phyloP scores from a whole-genome alignment of 2,329 filamentous ascomycete genomes.

The Clonostachys sp. region DNA sequence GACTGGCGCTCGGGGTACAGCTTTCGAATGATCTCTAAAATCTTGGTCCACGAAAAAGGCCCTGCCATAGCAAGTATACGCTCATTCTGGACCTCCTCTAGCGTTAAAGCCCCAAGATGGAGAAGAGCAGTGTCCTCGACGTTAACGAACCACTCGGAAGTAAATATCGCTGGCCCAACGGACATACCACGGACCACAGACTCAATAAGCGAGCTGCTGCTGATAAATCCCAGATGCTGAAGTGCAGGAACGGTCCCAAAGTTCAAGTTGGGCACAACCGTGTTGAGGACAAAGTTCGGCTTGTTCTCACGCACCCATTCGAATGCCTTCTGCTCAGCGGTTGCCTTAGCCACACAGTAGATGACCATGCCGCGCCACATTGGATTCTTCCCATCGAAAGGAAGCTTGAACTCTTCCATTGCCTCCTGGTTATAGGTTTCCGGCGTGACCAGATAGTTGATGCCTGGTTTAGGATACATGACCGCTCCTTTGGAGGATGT shows the following conservation, averaged over 20 bases:
- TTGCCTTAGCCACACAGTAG: constrained; percentile 13
- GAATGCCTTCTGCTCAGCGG: neutral
- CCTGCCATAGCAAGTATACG: neutral
- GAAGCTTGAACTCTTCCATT: neutral
- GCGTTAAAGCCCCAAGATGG: constrained; percentile 14
- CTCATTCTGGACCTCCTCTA: constrained; percentile 8
- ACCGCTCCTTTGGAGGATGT: neutral
- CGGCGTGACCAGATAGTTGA: neutral
- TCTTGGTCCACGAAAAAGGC: neutral
- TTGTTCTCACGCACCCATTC: constrained; percentile 17
- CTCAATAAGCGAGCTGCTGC: too few species aligned
- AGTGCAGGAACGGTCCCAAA: too few species aligned
- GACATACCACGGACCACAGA: too few species aligned
- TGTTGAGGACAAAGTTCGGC: constrained; percentile 14
- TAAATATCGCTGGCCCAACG: too few species aligned
- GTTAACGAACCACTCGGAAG: constrained; percentile 9
- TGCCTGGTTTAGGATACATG: neutral
- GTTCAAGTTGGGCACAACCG: constrained; percentile 11
- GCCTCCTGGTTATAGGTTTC: neutral
- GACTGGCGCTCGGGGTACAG: neutral
- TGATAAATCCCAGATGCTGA: too few species aligned
- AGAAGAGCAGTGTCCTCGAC: constrained; percentile 13
- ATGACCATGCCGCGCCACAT: constrained; percentile 6
- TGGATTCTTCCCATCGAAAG: neutral
- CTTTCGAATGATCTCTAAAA: neutral